A percentile compares a stretch with the other conserved stretches of the same genome.
Evolutionary conservation across 768 basidiomycete genomes (phyloP).

Genomic region (Pleurotus sapidus): DNA sequence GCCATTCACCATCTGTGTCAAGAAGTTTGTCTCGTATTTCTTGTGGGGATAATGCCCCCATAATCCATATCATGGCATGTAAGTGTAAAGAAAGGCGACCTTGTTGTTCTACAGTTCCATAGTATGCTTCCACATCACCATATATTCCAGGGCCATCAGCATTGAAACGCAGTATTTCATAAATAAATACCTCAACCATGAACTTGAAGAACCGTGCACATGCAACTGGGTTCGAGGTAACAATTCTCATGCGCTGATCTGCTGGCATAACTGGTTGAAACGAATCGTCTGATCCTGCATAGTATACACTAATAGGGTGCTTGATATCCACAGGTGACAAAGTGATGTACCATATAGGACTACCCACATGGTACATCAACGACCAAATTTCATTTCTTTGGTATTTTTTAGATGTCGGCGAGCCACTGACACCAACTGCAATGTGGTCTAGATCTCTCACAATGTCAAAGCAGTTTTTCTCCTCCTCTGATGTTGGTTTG

Average conservation of each 20-base stretch:
- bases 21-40: constrained; percentile 23
- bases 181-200: constrained; percentile 25
- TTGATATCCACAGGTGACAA: background rate
- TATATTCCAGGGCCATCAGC: constrained; percentile 20
- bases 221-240: constrained; percentile 22
- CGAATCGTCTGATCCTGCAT: constrained; percentile 20
- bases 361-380: background rate
- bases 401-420: constrained; percentile 18
- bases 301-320: constrained; percentile 23
- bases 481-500: constrained; percentile 12
- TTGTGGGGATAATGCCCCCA: constrained; percentile 20
- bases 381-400: background rate
- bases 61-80: constrained; percentile 33
- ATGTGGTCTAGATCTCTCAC: constrained; percentile 17
- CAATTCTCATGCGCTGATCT: constrained; percentile 6
- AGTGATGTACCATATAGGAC: background rate
- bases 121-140: constrained; percentile 27
- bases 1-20: background rate
- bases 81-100: constrained; percentile 32
- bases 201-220: constrained; percentile 28
- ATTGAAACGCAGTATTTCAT: constrained; percentile 22
- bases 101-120: constrained; percentile 39
- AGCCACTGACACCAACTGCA: constrained; percentile 16
- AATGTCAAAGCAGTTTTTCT: constrained; percentile 18
- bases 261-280: constrained; percentile 16